Conservation (phyloP, 768 basidiomycete genomes). For the Lactarius tabidus region DNA sequence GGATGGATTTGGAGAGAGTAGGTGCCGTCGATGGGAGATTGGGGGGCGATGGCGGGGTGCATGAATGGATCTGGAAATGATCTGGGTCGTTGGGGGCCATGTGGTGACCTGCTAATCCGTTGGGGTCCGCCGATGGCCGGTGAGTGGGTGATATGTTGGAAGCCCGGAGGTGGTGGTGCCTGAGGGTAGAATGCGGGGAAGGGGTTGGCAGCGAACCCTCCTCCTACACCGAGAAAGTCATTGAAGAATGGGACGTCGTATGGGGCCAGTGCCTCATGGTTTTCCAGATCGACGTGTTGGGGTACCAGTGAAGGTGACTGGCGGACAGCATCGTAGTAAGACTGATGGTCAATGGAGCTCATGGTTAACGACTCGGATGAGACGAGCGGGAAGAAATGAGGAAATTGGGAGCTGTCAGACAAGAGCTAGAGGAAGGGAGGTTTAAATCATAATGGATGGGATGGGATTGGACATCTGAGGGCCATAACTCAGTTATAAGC, state of each 20-base stretch:
- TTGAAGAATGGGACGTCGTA: background rate
- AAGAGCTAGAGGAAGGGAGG: background rate
- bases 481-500: background rate
- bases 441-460: background rate
- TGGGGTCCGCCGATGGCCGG: background rate
- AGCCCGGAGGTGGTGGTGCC: background rate
- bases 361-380: background rate
- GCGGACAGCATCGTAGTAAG: background rate
- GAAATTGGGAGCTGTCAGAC: background rate
- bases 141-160: background rate
- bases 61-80: background rate
- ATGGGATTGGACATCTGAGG: background rate
- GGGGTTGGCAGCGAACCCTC: background rate
- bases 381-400: background rate
- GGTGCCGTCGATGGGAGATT: background rate
- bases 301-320: background rate
- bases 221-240: background rate
- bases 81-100: background rate
- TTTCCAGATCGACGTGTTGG: background rate
- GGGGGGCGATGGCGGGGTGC: background rate
- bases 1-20: background rate
- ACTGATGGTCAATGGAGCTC: background rate
- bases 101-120: background rate
- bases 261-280: background rate
- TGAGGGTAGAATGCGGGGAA: background rate